phyloP scores from a whole-genome alignment of 768 basidiomycete genomes.

The Dioszegia aurantiaca region DNA sequence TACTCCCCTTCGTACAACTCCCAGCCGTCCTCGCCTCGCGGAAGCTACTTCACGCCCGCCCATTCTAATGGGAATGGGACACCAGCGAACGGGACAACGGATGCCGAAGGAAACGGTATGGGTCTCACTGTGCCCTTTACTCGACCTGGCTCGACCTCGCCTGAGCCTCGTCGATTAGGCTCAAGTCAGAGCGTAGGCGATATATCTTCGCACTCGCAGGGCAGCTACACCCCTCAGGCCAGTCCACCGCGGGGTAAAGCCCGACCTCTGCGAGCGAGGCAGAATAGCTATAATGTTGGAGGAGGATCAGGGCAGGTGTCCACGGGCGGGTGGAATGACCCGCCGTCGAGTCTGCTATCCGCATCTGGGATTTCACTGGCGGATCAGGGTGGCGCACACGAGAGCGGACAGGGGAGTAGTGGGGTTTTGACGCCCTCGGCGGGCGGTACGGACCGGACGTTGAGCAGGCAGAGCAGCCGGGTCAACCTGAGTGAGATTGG shows the following conservation, averaged over 20 bases:
- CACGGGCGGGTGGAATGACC: slow-evolving; percentile 46
- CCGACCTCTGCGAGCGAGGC: slow-evolving; percentile 6
- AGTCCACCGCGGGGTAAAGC: slow-evolving; percentile 6
- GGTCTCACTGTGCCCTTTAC: slow-evolving; percentile 6
- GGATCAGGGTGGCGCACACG: not conserved
- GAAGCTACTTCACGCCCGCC: slow-evolving; percentile 6
- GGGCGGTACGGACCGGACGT: slow-evolving; percentile 9
- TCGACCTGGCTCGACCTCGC: slow-evolving; percentile 21
- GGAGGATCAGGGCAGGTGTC: not conserved
- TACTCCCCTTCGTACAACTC: slow-evolving; percentile 11
- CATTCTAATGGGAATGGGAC: not conserved
- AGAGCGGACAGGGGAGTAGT: slow-evolving; percentile 2
- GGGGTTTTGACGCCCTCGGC: slow-evolving; percentile 14
- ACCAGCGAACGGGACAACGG: not conserved
- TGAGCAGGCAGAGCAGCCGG: slow-evolving; percentile 46
- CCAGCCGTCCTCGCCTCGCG: slow-evolving; percentile 8
- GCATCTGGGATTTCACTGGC: not conserved
- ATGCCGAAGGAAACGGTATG: not conserved
- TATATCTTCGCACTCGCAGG: not conserved
- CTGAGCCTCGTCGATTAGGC: slow-evolving; percentile 4
- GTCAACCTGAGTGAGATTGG: slow-evolving; percentile 48
- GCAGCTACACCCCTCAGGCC: not conserved
- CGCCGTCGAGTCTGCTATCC: slow-evolving; percentile 24
- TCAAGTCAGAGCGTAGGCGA: slow-evolving; percentile 3
- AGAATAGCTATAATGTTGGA: slow-evolving; percentile 8